Evolutionary conservation across 768 basidiomycete genomes (phyloP).

Genomic region (Arthromyces matolae): DNA sequence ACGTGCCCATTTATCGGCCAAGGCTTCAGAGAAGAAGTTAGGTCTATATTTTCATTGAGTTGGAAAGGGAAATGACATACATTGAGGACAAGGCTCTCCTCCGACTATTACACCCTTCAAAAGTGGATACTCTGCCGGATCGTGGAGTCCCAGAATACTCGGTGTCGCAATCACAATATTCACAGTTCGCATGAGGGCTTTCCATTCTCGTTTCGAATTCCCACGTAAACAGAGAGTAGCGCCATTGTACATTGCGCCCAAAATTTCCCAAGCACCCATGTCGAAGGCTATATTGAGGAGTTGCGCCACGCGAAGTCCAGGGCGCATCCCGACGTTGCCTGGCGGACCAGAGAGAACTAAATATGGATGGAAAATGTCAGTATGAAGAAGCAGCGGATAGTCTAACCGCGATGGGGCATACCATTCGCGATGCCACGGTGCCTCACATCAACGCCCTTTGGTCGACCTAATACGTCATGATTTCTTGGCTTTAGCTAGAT

Average conservation of each 20-base stretch:
- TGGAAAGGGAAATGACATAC: slow-evolving; percentile 22
- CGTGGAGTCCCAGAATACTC: slow-evolving; percentile 45
- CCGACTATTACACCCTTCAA: slow-evolving; percentile 48
- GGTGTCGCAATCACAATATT: slow-evolving; percentile 54
- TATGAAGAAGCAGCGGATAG: not conserved
- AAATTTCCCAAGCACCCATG: slow-evolving; percentile 64
- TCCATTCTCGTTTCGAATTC: slow-evolving; percentile 48
- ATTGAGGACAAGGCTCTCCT: slow-evolving; percentile 50
- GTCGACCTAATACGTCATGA: slow-evolving; percentile 44
- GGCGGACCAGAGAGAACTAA: slow-evolving; percentile 39
- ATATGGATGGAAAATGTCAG: not conserved
- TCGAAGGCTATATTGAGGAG: slow-evolving; percentile 64
- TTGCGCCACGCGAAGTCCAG: slow-evolving; percentile 53
- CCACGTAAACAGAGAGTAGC: slow-evolving; percentile 52
- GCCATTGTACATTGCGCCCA: slow-evolving; percentile 49
- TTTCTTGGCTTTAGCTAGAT: slow-evolving; percentile 32
- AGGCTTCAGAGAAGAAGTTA: slow-evolving; percentile 19
- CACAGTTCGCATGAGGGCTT: slow-evolving; percentile 43
- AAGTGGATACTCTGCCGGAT: slow-evolving; percentile 46
- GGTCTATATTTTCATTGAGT: not conserved
- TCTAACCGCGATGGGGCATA: slow-evolving; percentile 18
- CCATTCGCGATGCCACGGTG: slow-evolving; percentile 59
- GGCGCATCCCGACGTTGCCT: slow-evolving; percentile 57
- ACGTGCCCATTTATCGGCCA: slow-evolving; percentile 42
- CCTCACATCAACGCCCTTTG: slow-evolving; percentile 59